These are phyloP conservation scores for Myotisia sp. DNA, from an alignment of 2,329 filamentous ascomycete genomes.

Conservation along the genomic window DNA sequence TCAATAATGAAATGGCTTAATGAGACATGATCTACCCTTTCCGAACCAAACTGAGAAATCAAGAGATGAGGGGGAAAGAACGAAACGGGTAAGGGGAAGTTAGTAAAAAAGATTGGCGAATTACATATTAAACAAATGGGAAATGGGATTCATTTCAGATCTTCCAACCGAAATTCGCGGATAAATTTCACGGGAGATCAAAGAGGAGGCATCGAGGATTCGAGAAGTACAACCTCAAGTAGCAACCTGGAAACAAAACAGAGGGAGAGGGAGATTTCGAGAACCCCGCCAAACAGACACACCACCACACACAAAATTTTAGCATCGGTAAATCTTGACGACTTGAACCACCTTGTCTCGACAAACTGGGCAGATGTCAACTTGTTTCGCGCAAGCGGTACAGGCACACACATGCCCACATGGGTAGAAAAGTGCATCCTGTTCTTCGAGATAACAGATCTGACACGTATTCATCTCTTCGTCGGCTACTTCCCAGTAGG, in stretches of 20 bases:
- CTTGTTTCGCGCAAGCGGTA: conserved; percentile 42
- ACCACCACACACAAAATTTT: conserved; percentile 8
- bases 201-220: too few species aligned
- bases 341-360: conserved; percentile 42
- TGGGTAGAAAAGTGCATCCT: conserved; percentile 47
- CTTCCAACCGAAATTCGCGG: too few species aligned
- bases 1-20: too few species aligned
- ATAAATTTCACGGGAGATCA: neutral
- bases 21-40: too few species aligned
- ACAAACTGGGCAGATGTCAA: conserved; percentile 48
- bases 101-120: too few species aligned
- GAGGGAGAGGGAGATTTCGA: neutral
- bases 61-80: too few species aligned
- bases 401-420: conserved; percentile 52
- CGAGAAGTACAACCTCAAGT: too few species aligned
- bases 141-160: too few species aligned
- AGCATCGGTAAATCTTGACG: conserved; percentile 42
- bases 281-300: neutral
- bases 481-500: conserved; percentile 47
- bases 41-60: too few species aligned
- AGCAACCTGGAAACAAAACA: neutral
- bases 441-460: conserved; percentile 48
- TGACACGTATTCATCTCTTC: conserved; percentile 46
- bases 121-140: too few species aligned
- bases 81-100: too few species aligned